Percentiles rank a stretch among this genome's conserved stretches.
Evolutionary conservation across 2,329 filamentous ascomycete genomes (phyloP).

Genomic region (Fusarium sp.): DNA sequence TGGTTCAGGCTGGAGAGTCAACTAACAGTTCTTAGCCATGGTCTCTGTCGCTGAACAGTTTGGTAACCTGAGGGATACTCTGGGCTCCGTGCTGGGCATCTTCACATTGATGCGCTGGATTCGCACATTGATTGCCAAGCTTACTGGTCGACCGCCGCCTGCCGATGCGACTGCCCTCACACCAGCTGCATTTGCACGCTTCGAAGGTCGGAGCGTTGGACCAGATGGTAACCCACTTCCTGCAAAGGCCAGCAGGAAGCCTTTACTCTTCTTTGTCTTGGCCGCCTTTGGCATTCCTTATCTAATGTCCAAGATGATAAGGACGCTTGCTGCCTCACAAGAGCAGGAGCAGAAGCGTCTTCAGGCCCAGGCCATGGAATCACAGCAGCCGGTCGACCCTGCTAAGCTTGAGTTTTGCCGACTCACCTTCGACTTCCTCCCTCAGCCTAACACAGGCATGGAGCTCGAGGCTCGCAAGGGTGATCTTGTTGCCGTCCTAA

Average conservation of each 20-base stretch:
- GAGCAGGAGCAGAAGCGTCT: constrained; percentile 79
- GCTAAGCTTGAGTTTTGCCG: constrained; percentile 96
- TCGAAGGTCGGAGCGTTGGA: constrained; percentile 74
- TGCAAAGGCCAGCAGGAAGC: constrained; percentile 87
- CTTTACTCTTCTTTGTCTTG: constrained; percentile 93
- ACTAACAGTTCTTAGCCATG: constrained; percentile 73
- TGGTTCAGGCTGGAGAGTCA: not conserved
- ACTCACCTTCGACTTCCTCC: constrained; percentile 92
- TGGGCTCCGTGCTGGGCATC: constrained; percentile 93
- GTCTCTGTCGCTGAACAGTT: constrained; percentile 98
- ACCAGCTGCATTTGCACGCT: constrained; percentile 88
- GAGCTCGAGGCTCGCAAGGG: constrained; percentile 94
- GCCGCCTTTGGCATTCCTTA: constrained; percentile 96
- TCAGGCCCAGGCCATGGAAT: constrained; percentile 61
- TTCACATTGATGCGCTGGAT: constrained; percentile 97
- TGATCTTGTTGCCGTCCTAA: constrained; percentile 92
- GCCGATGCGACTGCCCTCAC: constrained; percentile 89
- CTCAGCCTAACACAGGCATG: constrained; percentile 75
- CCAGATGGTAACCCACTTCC: constrained; percentile 72
- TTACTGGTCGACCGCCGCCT: constrained; percentile 90
- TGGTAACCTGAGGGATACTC: constrained; percentile 88
- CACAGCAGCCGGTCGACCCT: constrained; percentile 75
- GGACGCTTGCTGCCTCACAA: constrained; percentile 81
- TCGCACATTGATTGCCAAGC: constrained; percentile 87
- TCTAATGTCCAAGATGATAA: constrained; percentile 96